These are phyloP conservation scores for Lyophyllum semitale DNA, from an alignment of 768 basidiomycete species.

Conservation along the genomic window DNA sequence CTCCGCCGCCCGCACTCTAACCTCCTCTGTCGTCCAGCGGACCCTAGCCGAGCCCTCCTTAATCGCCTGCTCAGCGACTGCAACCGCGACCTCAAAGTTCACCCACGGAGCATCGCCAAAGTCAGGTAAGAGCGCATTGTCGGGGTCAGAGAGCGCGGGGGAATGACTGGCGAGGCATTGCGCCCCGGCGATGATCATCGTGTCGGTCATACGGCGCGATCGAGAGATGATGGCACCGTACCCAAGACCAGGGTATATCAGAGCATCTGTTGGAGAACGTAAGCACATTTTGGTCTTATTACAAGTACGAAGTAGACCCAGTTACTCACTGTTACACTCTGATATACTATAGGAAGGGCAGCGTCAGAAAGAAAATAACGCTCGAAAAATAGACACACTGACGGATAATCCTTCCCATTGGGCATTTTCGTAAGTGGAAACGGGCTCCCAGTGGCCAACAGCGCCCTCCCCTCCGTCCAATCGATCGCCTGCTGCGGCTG, in stretches of 20 bases:
- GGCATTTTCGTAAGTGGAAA: conserved; percentile 74
- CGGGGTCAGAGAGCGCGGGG: conserved; percentile 72
- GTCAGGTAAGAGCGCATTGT: conserved; percentile 73
- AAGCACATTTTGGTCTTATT: not conserved
- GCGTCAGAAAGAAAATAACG: not conserved
- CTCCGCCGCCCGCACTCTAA: conserved; percentile 49
- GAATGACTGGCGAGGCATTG: conserved; percentile 74
- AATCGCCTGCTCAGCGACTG: conserved; percentile 78
- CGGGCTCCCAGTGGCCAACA: conserved; percentile 84
- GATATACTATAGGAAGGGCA: conserved; percentile 49
- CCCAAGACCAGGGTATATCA: conserved; percentile 86
- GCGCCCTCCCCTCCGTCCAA: conserved; percentile 80
- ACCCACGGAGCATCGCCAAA: conserved; percentile 72
- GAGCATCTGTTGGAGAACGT: conserved; percentile 45
- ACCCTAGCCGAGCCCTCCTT: conserved; percentile 67
- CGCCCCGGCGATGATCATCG: conserved; percentile 88
- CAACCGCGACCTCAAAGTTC: conserved; percentile 80
- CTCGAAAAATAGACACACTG: conserved; percentile 22
- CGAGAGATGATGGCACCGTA: conserved; percentile 75
- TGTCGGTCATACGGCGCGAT: conserved; percentile 68
- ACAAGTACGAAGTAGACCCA: not conserved
- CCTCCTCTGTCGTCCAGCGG: conserved; percentile 59
- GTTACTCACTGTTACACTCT: conserved; percentile 64
- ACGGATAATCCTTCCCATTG: conserved; percentile 68
- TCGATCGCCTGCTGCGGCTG: conserved; percentile 68